Base-by-base conservation (phyloP, 2,329 filamentous ascomycete species). In the Blastomyces silverae region DNA sequence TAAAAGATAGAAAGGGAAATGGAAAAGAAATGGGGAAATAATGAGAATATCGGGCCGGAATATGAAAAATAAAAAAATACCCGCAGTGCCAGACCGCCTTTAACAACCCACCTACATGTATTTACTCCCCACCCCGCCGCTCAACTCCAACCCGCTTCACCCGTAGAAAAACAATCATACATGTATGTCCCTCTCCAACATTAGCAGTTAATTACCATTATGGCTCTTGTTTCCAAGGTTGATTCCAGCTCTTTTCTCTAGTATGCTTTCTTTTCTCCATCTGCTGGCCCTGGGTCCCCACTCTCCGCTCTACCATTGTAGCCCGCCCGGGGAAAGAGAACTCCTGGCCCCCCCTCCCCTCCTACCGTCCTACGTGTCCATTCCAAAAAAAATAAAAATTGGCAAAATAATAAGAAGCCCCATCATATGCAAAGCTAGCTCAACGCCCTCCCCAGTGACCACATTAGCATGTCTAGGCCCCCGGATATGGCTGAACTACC, bases 31-130 rank as follows among this genome's bases (percentile, higher is more conserved):
- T 17, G 10, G 25, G 25, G 50, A 3, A 52, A n/a, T 10, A n/a
- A 13, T 25, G 50, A 53, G 13, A 13, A 53, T 17, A 52, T 22
- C 15, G 8, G 17, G 6, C 17, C 17, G 6, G 13, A 52, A 34
- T 20, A 17, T 20, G 53, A 15, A 37, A 34, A 34, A 34, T 34
- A 8, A 34, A 34, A 34, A 7, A 34, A 34, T 1, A 3, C 28
- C 13, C 7, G 22, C 50, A 31, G 50, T 56, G 3, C 53, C 53
- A 56, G 53, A 56, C 53, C 53, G 53, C 53, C 53, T 56, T 11
- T 37, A 56, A 11, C 53, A 37, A 20, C 31, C 50, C 34, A 44
- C 42, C 42, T 44, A 11, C 48, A 37, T 37, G 34, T 10, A 56
- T 28, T 56, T 17, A 31, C 20, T 20, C 53, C 31, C 34, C 53